Evolutionary conservation across 208 protist genomes (phyloP), one percentile per base, ranked within the genome.

Genomic region (Crithidia expoeki): DNA sequence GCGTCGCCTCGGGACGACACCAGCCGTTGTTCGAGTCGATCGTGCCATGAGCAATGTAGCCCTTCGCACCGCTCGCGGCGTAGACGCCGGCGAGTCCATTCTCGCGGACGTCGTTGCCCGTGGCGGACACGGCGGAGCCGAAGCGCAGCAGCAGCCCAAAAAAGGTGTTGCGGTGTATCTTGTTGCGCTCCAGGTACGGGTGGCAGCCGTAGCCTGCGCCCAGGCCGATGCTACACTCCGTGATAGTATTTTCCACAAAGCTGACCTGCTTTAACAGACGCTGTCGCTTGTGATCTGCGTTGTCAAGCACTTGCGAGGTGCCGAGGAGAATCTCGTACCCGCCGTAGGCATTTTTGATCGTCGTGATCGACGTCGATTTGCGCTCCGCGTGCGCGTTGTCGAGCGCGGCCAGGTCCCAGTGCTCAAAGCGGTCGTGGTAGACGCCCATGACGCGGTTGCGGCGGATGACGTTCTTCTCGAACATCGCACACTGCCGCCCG

Each of bases 41-140:
- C 0, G 27, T 32, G n/a, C 81, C 79, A 19, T 57, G 56, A 2
- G 68, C 62, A 32, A 96, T 79, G 63, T 80, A 73, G 16, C 92
- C 92, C 73, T 89, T 84, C 5, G 89, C 77, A 0, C 85, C 83
- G 23, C 67, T 85, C n/a, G 85, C 77, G 10, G 79, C 80, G 76
- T 94, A 93, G 1, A 96, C 51, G 5, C 92, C 92, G 30, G 84
- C 89, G 1, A 94, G 49, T 4, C 92, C 89, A 71, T 94, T 96
- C 9, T 83, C 74, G n/a, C 57, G 58, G 17, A 94, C 74, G 33
- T 86, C 81, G 47, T 87, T 91, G 4, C 67, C 74, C 49, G 68
- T 81, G 21, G 83, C 79, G 47, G 89, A 84, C 12, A 86, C 84
- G 19, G 83, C 82, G 0, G 89, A 88, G 55, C 84, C 79, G 23